Evolutionary conservation across 2,329 filamentous ascomycete species (phyloP).

Genomic region (Phyllosticta capitalensis): DNA sequence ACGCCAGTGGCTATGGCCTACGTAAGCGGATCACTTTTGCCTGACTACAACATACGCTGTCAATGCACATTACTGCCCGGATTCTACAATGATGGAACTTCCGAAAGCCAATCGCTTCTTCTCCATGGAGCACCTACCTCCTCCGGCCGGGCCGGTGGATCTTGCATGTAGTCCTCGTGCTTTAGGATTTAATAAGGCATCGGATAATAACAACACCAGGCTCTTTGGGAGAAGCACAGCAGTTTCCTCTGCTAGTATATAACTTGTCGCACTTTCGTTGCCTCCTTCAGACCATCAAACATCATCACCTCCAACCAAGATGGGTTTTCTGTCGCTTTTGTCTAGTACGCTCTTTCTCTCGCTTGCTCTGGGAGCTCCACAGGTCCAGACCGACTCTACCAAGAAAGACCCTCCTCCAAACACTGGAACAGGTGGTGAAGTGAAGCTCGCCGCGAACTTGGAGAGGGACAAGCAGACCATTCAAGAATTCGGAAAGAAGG

Average conservation of each 20-base stretch:
- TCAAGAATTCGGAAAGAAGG: neutral
- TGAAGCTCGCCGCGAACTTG: neutral
- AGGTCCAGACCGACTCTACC: neutral
- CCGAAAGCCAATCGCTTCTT: neutral
- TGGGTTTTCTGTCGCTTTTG: neutral
- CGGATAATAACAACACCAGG: too few relatives aligned
- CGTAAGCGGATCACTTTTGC: neutral
- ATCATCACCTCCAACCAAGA: neutral
- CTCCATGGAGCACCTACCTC: neutral
- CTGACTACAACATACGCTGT: neutral
- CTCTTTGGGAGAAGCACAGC: too few relatives aligned
- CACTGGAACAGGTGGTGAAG: neutral
- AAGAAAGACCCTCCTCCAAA: neutral
- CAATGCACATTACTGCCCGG: neutral
- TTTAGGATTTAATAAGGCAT: neutral
- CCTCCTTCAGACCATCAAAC: neutral
- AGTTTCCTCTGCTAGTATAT: neutral
- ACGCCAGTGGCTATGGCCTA: neutral
- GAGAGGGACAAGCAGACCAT: neutral
- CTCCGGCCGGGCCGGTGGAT: neutral
- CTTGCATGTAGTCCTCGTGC: neutral
- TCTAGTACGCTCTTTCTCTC: neutral
- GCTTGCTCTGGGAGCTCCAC: neutral
- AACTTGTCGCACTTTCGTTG: neutral
- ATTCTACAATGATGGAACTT: neutral